phyloP scores from a whole-genome alignment of 306 rosid genomes.

The Lithocarpus polystachyus region DNA sequence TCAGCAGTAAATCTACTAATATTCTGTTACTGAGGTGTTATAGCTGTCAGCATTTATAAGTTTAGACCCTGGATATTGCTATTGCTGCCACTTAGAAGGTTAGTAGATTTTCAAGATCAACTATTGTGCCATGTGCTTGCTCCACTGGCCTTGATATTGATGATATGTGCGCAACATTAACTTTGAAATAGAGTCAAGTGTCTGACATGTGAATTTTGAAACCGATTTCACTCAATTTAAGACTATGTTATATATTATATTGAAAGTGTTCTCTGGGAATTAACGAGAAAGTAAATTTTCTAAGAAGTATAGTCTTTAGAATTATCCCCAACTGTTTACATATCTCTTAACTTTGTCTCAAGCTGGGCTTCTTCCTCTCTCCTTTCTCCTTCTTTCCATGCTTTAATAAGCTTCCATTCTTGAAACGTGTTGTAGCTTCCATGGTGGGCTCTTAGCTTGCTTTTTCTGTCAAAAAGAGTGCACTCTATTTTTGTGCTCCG shows the following conservation, averaged over 20 bases:
- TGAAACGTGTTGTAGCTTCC: constrained; percentile 60
- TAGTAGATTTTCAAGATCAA: background rate
- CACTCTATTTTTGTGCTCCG: constrained; percentile 93
- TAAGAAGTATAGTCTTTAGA: background rate
- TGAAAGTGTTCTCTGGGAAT: background rate
- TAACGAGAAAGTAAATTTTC: background rate
- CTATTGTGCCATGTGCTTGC: background rate
- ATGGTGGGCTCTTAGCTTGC: constrained; percentile 78
- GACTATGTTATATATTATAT: background rate
- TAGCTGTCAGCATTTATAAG: background rate
- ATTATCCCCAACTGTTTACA: background rate
- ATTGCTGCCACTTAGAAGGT: background rate
- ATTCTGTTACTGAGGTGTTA: background rate
- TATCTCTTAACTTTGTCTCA: background rate
- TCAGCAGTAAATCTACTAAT: background rate
- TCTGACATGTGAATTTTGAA: background rate
- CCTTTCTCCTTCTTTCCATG: background rate
- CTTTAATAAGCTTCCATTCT: constrained; percentile 13
- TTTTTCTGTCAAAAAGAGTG: constrained; percentile 85
- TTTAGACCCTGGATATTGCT: background rate
- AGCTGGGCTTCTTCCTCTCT: background rate
- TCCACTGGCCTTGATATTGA: background rate
- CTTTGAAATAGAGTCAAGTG: background rate
- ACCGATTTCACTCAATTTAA: background rate
- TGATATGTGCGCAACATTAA: background rate